Percentiles rank a stretch among this genome's conserved stretches.
These are phyloP conservation scores for Aureobasidium sp. DNA, from an alignment of 2,329 filamentous ascomycete genomes.

Conservation along the genomic window DNA sequence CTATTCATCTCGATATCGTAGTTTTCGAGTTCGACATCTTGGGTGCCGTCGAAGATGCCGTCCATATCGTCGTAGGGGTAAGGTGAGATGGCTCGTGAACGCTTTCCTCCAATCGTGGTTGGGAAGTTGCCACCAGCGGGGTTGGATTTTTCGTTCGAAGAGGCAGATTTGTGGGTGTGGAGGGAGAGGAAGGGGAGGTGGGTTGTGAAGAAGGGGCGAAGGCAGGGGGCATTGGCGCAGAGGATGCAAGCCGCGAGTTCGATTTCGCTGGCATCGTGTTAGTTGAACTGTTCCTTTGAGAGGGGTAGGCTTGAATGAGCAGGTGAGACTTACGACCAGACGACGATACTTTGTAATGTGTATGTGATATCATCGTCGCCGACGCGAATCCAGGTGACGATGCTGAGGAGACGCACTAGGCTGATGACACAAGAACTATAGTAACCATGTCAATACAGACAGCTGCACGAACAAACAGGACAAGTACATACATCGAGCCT, in stretches of 20 bases:
- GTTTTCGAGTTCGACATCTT: neutral
- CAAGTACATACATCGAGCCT: conserved; percentile 24
- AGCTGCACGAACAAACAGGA: neutral
- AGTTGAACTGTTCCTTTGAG: neutral
- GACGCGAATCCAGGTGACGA: conserved; percentile 2
- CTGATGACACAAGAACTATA: conserved; percentile 12
- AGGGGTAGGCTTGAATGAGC: neutral
- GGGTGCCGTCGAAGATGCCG: conserved; percentile 8
- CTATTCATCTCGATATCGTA: neutral
- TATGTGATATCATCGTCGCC: conserved; percentile 6
- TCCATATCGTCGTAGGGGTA: neutral
- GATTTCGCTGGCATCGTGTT: neutral
- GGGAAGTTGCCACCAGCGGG: neutral
- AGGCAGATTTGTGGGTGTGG: neutral
- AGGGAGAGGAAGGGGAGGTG: conserved; percentile 2
- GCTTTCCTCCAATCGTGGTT: conserved; percentile 1
- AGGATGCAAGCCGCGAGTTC: conserved; percentile 3
- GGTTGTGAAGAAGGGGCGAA: conserved; percentile 6
- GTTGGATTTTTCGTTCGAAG: neutral
- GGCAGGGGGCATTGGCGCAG: conserved; percentile 4
- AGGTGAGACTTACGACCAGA: conserved; percentile 1
- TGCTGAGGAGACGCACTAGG: conserved; percentile 9
- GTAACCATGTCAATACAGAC: neutral
- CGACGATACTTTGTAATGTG: neutral
- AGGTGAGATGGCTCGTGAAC: neutral